These are phyloP conservation scores for Fusarium secorum DNA, from an alignment of 2,329 filamentous ascomycete genomes.

Conservation along the genomic window DNA sequence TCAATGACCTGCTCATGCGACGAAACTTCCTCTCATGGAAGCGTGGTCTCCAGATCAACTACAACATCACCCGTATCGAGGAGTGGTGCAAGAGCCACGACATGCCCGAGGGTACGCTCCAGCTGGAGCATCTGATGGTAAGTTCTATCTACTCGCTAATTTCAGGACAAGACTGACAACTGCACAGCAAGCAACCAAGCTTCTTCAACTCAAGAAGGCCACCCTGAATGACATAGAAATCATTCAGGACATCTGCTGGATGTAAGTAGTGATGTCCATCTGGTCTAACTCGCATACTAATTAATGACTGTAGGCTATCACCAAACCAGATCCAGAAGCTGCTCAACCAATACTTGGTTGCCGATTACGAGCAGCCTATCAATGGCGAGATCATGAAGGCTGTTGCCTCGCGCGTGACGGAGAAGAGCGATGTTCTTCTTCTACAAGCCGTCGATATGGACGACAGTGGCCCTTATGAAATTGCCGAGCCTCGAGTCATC, in stretches of 20 bases:
- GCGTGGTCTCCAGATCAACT: slow-evolving; percentile 98
- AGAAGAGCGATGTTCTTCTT: slow-evolving; percentile 96
- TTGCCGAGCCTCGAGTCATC: slow-evolving; percentile 94
- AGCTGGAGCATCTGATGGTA: slow-evolving; percentile 98
- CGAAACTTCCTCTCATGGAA: slow-evolving; percentile 99
- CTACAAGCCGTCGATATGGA: slow-evolving; percentile 98
- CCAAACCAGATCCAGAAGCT: slow-evolving; percentile 99
- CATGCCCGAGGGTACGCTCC: slow-evolving; percentile 97
- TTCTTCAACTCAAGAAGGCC: slow-evolving; percentile 97
- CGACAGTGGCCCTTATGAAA: slow-evolving; percentile 97
- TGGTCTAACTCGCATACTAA: slow-evolving; percentile 10
- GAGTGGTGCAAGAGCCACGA: slow-evolving; percentile 99
- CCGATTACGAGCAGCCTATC: slow-evolving; percentile 98
- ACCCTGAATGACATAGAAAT: slow-evolving; percentile 99
- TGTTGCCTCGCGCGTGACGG: slow-evolving; percentile 93
- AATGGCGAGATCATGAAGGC: slow-evolving; percentile 99
- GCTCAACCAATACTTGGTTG: slow-evolving; percentile 96
- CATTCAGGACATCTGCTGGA: slow-evolving; percentile 99
- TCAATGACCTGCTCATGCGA: slow-evolving; percentile 97
- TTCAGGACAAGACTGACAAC: slow-evolving; percentile 39
- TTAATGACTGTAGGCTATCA: slow-evolving; percentile 71
- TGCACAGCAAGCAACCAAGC: slow-evolving; percentile 89
- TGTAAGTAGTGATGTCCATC: slow-evolving; percentile 68
- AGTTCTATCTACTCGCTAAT: slow-evolving; percentile 20
- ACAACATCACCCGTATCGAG: slow-evolving; percentile 99